Conservation (phyloP, 2,329 filamentous ascomycete species). For the Cladosporium colombiae region DNA sequence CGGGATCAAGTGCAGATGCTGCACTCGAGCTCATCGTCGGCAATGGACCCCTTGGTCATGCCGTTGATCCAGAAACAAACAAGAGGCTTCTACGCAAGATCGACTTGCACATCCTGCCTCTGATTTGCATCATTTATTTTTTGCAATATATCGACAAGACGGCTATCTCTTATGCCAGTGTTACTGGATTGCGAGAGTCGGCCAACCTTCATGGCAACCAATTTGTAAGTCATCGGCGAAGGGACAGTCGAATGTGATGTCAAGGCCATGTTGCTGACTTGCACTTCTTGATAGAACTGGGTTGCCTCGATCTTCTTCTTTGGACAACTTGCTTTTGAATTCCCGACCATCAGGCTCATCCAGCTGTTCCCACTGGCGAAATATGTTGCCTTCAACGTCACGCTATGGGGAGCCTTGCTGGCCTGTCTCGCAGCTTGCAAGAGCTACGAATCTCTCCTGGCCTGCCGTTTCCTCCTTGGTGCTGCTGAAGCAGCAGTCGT, state of each 20-base stretch:
- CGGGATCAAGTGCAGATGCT: neutral
- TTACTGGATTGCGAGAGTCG: neutral
- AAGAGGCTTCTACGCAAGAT: neutral
- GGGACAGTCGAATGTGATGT: neutral
- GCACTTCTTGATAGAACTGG: neutral
- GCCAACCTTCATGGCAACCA: neutral
- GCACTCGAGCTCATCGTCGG: neutral
- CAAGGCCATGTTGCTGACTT: neutral
- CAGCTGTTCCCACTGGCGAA: slow-evolving; percentile 24
- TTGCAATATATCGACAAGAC: neutral
- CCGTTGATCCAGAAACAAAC: neutral
- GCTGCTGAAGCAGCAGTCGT: slow-evolving; percentile 57
- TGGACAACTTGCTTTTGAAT: slow-evolving; percentile 24
- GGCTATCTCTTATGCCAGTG: neutral
- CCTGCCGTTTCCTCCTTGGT: slow-evolving; percentile 56
- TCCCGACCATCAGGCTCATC: slow-evolving; percentile 23
- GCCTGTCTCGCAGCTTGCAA: slow-evolving; percentile 39
- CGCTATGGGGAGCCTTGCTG: slow-evolving; percentile 23
- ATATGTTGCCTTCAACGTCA: slow-evolving; percentile 26
- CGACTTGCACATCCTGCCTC: neutral
- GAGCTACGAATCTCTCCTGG: slow-evolving; percentile 53
- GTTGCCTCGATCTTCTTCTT: neutral
- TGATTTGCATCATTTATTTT: neutral
- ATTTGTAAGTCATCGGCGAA: neutral
- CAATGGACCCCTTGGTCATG: neutral